phyloP scores from a whole-genome alignment of 176 grass and related monocot genomes.

The Eragrostis nindensis region DNA sequence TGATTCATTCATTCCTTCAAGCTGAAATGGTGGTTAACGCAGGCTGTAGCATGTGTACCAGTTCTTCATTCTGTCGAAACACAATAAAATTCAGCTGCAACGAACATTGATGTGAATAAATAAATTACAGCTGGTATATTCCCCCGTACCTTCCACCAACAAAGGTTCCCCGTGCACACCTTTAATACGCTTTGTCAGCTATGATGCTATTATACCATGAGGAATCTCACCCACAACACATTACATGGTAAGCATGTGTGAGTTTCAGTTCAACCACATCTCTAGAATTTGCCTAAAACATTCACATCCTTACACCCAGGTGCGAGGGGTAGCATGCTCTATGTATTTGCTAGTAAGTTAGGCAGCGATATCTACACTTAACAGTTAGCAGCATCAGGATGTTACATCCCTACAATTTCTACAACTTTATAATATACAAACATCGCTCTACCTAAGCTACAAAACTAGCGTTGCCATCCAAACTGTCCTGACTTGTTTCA shows the following conservation, averaged over 20 bases:
- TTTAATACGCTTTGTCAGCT: background rate
- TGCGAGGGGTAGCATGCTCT: background rate
- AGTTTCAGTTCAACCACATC: background rate
- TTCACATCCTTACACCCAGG: background rate
- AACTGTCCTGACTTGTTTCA: constrained; percentile 44
- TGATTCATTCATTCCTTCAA: constrained; percentile 32
- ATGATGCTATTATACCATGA: background rate
- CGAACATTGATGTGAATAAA: constrained; percentile 34
- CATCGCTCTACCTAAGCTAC: constrained; percentile 50
- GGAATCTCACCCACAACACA: constrained; percentile 22
- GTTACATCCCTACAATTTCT: constrained; percentile 32
- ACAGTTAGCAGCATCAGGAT: constrained; percentile 22
- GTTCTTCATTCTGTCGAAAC: constrained; percentile 20
- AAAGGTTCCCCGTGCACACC: background rate
- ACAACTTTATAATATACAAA: constrained; percentile 6
- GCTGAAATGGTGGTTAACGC: background rate
- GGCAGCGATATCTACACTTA: constrained; percentile 36
- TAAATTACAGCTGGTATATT: background rate
- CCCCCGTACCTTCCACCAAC: background rate
- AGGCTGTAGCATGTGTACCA: background rate
- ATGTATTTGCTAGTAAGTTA: background rate
- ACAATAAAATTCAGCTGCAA: background rate
- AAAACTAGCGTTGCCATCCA: constrained; percentile 52
- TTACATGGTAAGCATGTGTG: background rate
- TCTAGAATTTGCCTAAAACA: background rate